These are phyloP conservation scores for Amyloporia xantha DNA, from an alignment of 768 basidiomycete species.

Conservation along the genomic window DNA sequence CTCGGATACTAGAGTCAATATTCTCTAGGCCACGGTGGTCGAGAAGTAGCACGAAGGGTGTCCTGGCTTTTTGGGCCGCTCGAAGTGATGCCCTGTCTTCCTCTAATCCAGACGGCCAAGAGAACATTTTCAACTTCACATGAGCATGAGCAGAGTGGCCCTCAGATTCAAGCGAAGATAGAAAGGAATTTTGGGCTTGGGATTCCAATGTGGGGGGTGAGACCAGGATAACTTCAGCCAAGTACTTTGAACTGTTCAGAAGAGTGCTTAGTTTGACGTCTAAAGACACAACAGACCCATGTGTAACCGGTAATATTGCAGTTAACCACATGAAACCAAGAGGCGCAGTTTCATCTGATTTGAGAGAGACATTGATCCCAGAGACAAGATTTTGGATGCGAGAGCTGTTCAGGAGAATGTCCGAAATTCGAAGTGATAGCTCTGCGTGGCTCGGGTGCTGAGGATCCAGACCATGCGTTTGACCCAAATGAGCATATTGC, in stretches of 20 bases:
- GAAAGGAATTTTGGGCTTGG: conserved; percentile 31
- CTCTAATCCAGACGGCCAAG: conserved; percentile 22
- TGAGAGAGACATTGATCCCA: background rate
- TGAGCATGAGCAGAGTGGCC: conserved; percentile 25
- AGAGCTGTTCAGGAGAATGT: background rate
- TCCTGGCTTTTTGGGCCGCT: conserved; percentile 32
- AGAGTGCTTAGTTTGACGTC: conserved; percentile 33
- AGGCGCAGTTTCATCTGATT: background rate
- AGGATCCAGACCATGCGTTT: background rate
- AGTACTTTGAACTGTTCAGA: conserved; percentile 25
- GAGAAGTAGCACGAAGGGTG: conserved; percentile 47
- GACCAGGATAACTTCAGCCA: conserved; percentile 43
- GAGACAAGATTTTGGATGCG: background rate
- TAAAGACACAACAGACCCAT: conserved; percentile 28
- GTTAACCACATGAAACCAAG: background rate
- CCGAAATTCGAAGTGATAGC: background rate
- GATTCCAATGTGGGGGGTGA: conserved; percentile 33
- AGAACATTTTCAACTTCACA: conserved; percentile 38
- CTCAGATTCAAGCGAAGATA: conserved; percentile 22
- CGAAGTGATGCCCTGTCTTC: conserved; percentile 28
- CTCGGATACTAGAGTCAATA: conserved; percentile 27
- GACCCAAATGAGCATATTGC: background rate
- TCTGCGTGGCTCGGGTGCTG: background rate
- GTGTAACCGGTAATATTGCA: conserved; percentile 39
- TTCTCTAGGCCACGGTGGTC: conserved; percentile 38